Evolutionary conservation across 352 stramenopile species (phyloP).

Genomic region (Phytophthora tentaculata): DNA sequence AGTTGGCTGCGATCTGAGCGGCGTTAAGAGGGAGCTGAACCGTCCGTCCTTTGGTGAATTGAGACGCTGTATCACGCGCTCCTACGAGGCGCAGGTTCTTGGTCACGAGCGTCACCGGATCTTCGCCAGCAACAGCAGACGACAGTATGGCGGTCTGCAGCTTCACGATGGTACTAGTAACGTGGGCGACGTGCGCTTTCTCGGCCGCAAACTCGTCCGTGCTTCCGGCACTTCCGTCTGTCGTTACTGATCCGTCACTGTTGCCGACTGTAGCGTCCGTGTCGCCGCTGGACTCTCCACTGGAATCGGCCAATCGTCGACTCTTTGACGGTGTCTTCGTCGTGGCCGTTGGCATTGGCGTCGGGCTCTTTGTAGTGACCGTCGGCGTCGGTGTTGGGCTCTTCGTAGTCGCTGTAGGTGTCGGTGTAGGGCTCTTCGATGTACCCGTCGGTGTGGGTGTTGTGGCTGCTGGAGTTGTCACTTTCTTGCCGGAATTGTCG

Average conservation of each 20-base stretch:
- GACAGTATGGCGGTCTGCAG: conserved; percentile 52
- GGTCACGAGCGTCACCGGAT: conserved; percentile 55
- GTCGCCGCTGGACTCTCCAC: neutral
- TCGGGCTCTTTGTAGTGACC: neutral
- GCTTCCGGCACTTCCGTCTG: neutral
- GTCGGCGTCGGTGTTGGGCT: too few relatives aligned
- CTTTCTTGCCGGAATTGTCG: conserved; percentile 28
- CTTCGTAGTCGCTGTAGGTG: conserved; percentile 1
- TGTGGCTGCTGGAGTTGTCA: conserved; percentile 11
- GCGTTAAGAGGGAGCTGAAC: conserved; percentile 48
- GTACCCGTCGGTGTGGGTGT: neutral
- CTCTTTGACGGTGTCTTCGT: conserved; percentile 1
- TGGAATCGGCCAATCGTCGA: neutral
- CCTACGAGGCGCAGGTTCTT: conserved; percentile 71
- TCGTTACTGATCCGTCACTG: neutral
- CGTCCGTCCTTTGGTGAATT: conserved; percentile 41
- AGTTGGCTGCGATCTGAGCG: conserved; percentile 59
- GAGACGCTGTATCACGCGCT: conserved; percentile 46
- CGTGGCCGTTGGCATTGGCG: too few relatives aligned
- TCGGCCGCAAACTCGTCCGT: conserved; percentile 36
- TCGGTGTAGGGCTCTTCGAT: neutral
- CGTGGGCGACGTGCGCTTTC: conserved; percentile 37
- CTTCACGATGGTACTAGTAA: conserved; percentile 62
- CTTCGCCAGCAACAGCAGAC: conserved; percentile 55
- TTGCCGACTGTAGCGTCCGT: neutral